A percentile compares a stretch with the other conserved stretches of the same genome.
Conservation (phyloP, 2,329 filamentous ascomycete species). For the Byssochlamys sp. region DNA sequence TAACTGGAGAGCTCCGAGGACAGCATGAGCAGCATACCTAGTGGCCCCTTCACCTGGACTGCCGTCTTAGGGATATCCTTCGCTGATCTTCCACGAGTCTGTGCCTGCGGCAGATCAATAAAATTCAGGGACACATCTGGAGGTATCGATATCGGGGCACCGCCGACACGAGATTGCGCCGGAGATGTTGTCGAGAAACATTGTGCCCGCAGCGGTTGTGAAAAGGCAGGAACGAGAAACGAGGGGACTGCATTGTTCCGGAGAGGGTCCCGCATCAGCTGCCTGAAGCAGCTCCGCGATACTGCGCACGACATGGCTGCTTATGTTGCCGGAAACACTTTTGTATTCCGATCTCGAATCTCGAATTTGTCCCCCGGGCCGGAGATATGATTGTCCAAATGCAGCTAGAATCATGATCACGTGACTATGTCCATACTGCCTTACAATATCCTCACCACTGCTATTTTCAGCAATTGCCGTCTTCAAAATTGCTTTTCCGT, state of each 20-base stretch:
- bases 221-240: conserved; percentile 66
- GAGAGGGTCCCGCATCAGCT: conserved; percentile 42
- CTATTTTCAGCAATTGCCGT: background rate
- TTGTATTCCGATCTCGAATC: conserved; percentile 14
- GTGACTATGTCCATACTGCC: conserved; percentile 5
- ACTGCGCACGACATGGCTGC: conserved; percentile 55
- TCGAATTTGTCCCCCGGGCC: conserved; percentile 21
- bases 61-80: conserved; percentile 52
- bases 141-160: conserved; percentile 68
- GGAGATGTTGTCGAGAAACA: conserved; percentile 63
- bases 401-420: conserved; percentile 2
- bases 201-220: conserved; percentile 32
- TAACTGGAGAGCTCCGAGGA: background rate
- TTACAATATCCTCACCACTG: background rate
- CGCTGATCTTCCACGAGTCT: conserved; percentile 50
- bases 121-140: conserved; percentile 67
- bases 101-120: conserved; percentile 53
- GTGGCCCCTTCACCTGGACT: conserved; percentile 68
- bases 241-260: conserved; percentile 51
- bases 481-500: background rate
- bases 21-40: conserved; percentile 48
- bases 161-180: conserved; percentile 72
- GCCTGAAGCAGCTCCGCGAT: conserved; percentile 51
- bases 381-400: conserved; percentile 9
- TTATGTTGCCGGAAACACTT: conserved; percentile 14